These are phyloP conservation scores for Linnemannia elongata DNA, from an alignment of 192 early-diverging fungal genomes.

Conservation along the genomic window DNA sequence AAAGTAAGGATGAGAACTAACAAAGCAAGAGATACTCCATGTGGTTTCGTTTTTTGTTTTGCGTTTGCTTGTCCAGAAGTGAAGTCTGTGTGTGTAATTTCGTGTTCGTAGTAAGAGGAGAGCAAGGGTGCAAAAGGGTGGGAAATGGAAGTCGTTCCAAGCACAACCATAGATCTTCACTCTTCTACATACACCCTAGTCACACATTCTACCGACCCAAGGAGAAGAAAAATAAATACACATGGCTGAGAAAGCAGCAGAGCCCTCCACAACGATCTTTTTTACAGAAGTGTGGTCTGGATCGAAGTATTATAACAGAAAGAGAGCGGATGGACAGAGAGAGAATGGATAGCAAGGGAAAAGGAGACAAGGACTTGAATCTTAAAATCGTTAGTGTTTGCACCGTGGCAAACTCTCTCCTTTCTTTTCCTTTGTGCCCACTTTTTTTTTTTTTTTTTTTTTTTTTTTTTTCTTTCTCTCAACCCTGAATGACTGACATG, in stretches of 20 bases:
- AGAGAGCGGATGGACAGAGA: not conserved
- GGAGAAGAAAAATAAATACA: too few relatives aligned
- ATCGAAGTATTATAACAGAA: not conserved
- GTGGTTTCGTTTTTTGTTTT: not conserved
- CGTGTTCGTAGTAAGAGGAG: too few relatives aligned
- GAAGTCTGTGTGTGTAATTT: too few relatives aligned
- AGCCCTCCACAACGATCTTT: too few relatives aligned
- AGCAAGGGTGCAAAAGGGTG: too few relatives aligned
- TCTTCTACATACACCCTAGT: too few relatives aligned
- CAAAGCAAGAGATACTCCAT: not conserved
- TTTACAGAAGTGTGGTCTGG: not conserved
- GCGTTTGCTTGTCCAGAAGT: too few relatives aligned
- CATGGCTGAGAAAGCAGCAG: too few relatives aligned
- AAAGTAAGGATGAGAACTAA: not conserved
- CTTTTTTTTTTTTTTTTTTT: too few relatives aligned
- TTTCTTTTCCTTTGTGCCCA: not conserved
- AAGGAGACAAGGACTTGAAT: not conserved
- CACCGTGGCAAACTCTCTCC: constrained; percentile 7
- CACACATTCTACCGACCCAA: too few relatives aligned
- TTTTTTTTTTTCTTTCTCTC: not conserved
- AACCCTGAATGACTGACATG: not conserved
- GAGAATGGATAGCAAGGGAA: not conserved
- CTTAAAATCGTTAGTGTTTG: not conserved
- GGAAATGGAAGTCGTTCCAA: too few relatives aligned
- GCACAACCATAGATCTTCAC: too few relatives aligned